Evolutionary conservation across 163 green algal species (phyloP).

Genomic region (Scenedesmus sp.): DNA sequence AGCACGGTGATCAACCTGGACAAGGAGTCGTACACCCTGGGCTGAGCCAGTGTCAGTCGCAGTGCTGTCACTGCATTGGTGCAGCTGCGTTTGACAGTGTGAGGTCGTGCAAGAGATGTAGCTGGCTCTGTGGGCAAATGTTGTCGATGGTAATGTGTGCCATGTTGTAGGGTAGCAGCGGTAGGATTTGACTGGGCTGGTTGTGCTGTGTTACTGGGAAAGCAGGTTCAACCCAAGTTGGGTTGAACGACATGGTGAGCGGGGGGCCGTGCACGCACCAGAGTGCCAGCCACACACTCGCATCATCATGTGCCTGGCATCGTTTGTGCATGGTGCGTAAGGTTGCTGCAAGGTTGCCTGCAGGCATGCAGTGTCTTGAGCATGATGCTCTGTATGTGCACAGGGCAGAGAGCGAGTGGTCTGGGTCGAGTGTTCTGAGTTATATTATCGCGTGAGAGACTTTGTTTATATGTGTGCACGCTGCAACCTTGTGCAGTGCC

Average conservation of each 20-base stretch:
- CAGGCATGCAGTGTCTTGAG: too few species aligned
- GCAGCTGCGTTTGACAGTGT: neutral
- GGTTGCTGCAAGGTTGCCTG: too few species aligned
- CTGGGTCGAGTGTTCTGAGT: too few species aligned
- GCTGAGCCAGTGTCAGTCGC: conserved; percentile 57
- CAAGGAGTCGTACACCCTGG: conserved; percentile 88
- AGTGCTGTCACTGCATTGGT: neutral
- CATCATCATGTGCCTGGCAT: too few species aligned
- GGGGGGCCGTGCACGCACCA: neutral
- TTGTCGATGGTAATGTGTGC: neutral
- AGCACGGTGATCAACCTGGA: conserved; percentile 95
- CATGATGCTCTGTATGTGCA: too few species aligned
- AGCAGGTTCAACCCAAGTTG: neutral
- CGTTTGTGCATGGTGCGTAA: too few species aligned
- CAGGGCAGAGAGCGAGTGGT: too few species aligned
- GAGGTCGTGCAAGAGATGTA: neutral
- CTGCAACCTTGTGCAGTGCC: neutral
- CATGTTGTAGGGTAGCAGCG: too few species aligned
- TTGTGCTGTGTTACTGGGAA: neutral
- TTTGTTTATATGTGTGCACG: too few species aligned
- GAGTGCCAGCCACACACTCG: neutral
- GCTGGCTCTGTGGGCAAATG: neutral
- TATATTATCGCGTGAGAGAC: neutral
- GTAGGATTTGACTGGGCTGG: neutral
- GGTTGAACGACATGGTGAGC: neutral